Evolutionary conservation across 2,329 filamentous ascomycete genomes (phyloP), one percentile per base, ranked within the genome.

Genomic region (Neopestalotiopsis clavispora): DNA sequence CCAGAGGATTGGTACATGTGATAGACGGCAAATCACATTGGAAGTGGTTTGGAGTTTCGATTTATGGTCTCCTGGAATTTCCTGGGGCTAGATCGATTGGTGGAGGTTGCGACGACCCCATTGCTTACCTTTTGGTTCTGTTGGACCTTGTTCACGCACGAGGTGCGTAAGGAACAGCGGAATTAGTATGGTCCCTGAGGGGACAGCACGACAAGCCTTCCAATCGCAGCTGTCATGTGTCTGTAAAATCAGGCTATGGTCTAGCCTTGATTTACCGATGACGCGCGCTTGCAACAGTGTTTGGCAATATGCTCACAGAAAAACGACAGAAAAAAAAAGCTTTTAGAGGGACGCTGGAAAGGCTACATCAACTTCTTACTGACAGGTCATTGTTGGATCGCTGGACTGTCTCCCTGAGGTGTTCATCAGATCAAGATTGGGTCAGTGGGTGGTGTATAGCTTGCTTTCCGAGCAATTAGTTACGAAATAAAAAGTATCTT

Each of bases 311-410:
- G 20, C 34, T 38, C 10, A 14, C 32, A 57, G 68, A 56, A 67
- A 67, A 69, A 68, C 66, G 64, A 68, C 70, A 68, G 60, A 71
- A 69, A 67, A 73, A 73, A 74, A 75, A 75, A 73, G 28, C 67
- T 72, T 74, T 74, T 70, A 71, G 56, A 67, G 71, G 75, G 69
- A 69, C 70, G 69, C 75, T 77, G 69, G 74, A 74, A 72, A 67
- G 68, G 59, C 73, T 74, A 67, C 69, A 72, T 70, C 67, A 68
- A 74, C 74, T 69, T 73, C 70, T 69, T 69, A 77, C 73, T 74
- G 69, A 72, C 71, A 32, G 65, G 56, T 67, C 68, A 63, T 62
- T 23, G 57, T 20, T 62, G 59, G 32, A 63, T 62, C 57, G 57
- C 4, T 62, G 59, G 32, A 34, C 59, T 62, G 59, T 62, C 60